Conservation (phyloP, 768 basidiomycete species). For the Suillus tomentosus region DNA sequence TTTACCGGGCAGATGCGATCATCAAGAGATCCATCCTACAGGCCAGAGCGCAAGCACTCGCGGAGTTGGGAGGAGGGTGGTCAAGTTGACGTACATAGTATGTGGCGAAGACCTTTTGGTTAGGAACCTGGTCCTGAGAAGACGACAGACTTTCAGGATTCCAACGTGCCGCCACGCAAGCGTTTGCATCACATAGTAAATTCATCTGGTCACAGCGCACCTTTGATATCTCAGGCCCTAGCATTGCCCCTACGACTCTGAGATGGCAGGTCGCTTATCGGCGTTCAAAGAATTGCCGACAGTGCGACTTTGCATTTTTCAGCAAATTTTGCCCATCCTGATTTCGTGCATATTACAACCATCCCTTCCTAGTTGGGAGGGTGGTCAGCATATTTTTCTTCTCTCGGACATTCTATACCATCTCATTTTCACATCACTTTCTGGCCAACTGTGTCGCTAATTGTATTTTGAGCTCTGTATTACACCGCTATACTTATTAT, state of each 20-base stretch:
- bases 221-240: constrained; percentile 59
- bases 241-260: constrained; percentile 50
- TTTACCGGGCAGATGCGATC: constrained; percentile 38
- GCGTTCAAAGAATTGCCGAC: constrained; percentile 21
- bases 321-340: background rate
- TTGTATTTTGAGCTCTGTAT: constrained; percentile 10
- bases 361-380: constrained; percentile 10
- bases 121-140: constrained; percentile 14
- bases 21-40: constrained; percentile 39
- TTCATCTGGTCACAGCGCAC: constrained; percentile 48
- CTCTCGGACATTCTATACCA: constrained; percentile 9
- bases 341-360: constrained; percentile 15
- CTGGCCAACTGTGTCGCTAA: constrained; percentile 1
- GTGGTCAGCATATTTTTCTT: constrained; percentile 3
- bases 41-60: constrained; percentile 56
- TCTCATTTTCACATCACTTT: constrained; percentile 6
- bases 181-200: constrained; percentile 69
- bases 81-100: constrained; percentile 35
- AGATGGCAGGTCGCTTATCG: constrained; percentile 24
- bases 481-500: constrained; percentile 6
- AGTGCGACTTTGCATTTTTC: constrained; percentile 19
- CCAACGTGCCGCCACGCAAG: constrained; percentile 57
- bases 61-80: constrained; percentile 62
- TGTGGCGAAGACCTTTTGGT: constrained; percentile 19
- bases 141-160: constrained; percentile 42